Evolutionary conservation across 352 stramenopile genomes (phyloP), one percentile per base, ranked within the genome.

Genomic region (Phytophthora lateralis): DNA sequence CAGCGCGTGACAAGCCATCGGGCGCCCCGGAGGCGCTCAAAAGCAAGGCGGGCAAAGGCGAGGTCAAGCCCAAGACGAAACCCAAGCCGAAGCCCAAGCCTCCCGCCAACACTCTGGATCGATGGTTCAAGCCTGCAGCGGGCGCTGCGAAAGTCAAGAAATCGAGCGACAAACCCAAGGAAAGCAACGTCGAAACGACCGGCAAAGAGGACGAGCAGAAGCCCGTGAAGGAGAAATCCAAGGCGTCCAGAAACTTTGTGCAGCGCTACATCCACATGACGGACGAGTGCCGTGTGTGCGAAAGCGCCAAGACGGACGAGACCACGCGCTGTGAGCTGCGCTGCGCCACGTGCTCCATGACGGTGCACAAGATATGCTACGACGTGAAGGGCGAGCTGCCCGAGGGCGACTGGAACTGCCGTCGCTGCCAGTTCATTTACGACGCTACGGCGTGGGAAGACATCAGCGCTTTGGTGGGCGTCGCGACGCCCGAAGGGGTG

Each of bases 291-390:
- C 82, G 78, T 29, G 82, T 90, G 10, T 92, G 80, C 34, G 77
- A 83, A 18, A 73, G 51, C 37, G 75, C 71, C 52, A 86, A 77
- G 42, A 75, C 73, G 5, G 77, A 88, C n/a, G 71, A 73, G 12
- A 61, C 55, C 10, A 69, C 62, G 50, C 68, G 82, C 10, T 91
- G 82, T 27, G 80, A 89, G 50, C 51, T 87, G 56, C 81, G 82
- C 55, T 91, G 82, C 34, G 57, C 69, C 17, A 71, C 61, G n/a
- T 90, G 77, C 62, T 74, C 80, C 24, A 85, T 89, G 77, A 89
- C 79, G 12, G 75, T 89, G 38, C 79, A 92, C 69, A 88, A 84
- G 65, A 88, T 76, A 38, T 89, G 80, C 62, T 92, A 90, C 27
- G 69, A 53, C 8, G 69, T 85, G 15, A 75, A 85, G 24, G 70